phyloP scores from a whole-genome alignment of 75 land plant species.

The Cunninghamia lanceolata region DNA sequence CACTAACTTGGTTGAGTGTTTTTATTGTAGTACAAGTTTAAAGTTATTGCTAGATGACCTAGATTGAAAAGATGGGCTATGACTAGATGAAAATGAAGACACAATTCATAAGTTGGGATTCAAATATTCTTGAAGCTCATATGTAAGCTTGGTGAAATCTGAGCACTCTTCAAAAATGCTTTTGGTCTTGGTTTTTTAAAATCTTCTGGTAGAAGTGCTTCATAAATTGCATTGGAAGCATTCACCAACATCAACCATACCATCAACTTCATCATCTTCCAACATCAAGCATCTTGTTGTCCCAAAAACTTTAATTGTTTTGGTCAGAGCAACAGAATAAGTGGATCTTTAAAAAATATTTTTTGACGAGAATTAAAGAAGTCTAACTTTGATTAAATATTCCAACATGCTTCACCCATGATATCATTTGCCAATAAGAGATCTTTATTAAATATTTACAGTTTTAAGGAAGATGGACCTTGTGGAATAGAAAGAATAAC shows the following conservation, averaged over 20 bases:
- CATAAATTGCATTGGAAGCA: constrained; percentile 81
- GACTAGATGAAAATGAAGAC: constrained; percentile 24
- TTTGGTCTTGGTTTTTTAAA: constrained; percentile 58
- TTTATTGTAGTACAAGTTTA: constrained; percentile 18
- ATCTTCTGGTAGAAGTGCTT: constrained; percentile 71
- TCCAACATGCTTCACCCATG: too few relatives aligned
- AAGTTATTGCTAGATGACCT: constrained; percentile 32
- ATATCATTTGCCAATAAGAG: too few relatives aligned
- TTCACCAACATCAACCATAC: constrained; percentile 84
- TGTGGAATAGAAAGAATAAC: constrained; percentile 74
- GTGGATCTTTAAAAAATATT: too few relatives aligned
- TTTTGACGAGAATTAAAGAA: too few relatives aligned
- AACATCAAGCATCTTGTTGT: too few relatives aligned
- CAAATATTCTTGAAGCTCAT: constrained; percentile 84
- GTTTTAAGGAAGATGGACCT: constrained; percentile 54
- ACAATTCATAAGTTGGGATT: constrained; percentile 61
- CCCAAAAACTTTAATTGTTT: too few relatives aligned
- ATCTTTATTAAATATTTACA: too few relatives aligned
- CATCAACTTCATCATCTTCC: constrained; percentile 66
- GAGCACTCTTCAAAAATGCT: constrained; percentile 60
- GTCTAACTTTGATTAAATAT: too few relatives aligned
- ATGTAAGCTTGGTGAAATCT: constrained; percentile 76
- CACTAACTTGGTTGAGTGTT: constrained; percentile 9
- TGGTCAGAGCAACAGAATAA: too few relatives aligned
- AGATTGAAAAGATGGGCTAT: constrained; percentile 22